Conservation (phyloP, 176 grass and related monocot species). For the Pontederia paniculata region DNA sequence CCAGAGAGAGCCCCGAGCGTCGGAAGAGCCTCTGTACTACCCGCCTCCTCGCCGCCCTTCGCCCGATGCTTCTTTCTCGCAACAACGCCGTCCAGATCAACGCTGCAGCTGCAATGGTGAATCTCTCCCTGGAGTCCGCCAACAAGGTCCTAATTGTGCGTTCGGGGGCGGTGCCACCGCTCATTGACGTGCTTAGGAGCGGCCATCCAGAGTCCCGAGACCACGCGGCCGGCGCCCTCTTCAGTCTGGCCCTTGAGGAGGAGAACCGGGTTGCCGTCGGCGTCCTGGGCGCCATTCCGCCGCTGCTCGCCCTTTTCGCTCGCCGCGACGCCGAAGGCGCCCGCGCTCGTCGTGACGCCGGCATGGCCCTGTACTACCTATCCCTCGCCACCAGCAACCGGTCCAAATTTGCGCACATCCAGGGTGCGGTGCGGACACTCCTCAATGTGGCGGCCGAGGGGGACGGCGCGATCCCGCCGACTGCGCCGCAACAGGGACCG, state of each 20-base stretch:
- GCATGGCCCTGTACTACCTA: slow-evolving; percentile 79
- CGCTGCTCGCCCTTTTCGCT: slow-evolving; percentile 55
- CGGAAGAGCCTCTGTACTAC: slow-evolving; percentile 54
- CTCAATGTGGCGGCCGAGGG: slow-evolving; percentile 25
- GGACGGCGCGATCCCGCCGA: slow-evolving; percentile 9
- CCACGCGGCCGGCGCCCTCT: slow-evolving; percentile 73
- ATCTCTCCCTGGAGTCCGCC: slow-evolving; percentile 63
- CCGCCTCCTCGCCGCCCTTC: slow-evolving; percentile 50
- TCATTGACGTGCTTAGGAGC: slow-evolving; percentile 48
- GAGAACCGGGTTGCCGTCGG: slow-evolving; percentile 80
- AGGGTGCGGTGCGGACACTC: slow-evolving; percentile 45
- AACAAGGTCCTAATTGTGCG: slow-evolving; percentile 76
- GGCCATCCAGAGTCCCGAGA: slow-evolving; percentile 60
- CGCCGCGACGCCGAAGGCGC: neutral
- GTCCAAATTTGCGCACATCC: slow-evolving; percentile 58
- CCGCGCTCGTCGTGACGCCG: slow-evolving; percentile 62
- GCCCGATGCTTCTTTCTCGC: slow-evolving; percentile 55
- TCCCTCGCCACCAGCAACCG: slow-evolving; percentile 62
- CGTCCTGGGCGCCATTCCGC: slow-evolving; percentile 70
- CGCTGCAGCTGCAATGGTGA: slow-evolving; percentile 54
- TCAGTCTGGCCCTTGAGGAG: slow-evolving; percentile 73
- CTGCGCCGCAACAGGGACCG: slow-evolving; percentile 19
- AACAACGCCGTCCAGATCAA: slow-evolving; percentile 53
- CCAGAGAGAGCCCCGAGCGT: slow-evolving; percentile 41
- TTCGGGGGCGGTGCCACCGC: slow-evolving; percentile 58